phyloP scores from a whole-genome alignment of 2,329 filamentous ascomycete genomes.

The Xenosphaeropsis pyriputrescens region DNA sequence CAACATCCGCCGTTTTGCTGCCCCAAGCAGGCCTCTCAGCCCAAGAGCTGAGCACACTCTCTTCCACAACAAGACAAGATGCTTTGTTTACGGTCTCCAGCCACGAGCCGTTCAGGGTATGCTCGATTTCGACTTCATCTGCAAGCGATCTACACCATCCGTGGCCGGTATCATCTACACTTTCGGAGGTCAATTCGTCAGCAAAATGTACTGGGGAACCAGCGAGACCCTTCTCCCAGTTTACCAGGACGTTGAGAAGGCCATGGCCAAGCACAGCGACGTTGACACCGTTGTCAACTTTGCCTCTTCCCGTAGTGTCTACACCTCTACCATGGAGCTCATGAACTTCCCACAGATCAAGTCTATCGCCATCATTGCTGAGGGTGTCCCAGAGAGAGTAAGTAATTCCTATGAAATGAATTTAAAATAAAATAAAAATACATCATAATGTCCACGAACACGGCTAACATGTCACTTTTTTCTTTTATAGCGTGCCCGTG shows the following conservation, averaged over 20 bases:
- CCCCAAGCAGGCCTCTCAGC: slow-evolving; percentile 83
- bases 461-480: neutral
- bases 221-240: slow-evolving; percentile 97
- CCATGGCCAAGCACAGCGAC: slow-evolving; percentile 89
- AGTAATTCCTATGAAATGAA: slow-evolving; percentile 22
- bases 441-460: too few species aligned
- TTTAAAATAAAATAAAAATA: neutral
- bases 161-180: slow-evolving; percentile 99
- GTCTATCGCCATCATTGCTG: slow-evolving; percentile 98
- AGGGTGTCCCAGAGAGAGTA: slow-evolving; percentile 96
- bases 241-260: slow-evolving; percentile 89
- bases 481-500: slow-evolving; percentile 64
- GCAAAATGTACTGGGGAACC: slow-evolving; percentile 99
- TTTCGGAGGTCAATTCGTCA: slow-evolving; percentile 98
- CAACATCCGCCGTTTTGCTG: slow-evolving; percentile 93
- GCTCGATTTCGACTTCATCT: slow-evolving; percentile 99
- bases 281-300: slow-evolving; percentile 99
- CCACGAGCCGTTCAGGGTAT: slow-evolving; percentile 83
- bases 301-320: slow-evolving; percentile 95
- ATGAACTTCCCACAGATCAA: slow-evolving; percentile 96
- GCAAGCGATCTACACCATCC: slow-evolving; percentile 92
- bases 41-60: slow-evolving; percentile 78
- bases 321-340: slow-evolving; percentile 95
- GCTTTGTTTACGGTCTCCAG: slow-evolving; percentile 98
- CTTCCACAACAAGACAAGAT: slow-evolving; percentile 99